Evolutionary conservation across 208 protist genomes (phyloP).

Genomic region (Trypanosoma melophagium): DNA sequence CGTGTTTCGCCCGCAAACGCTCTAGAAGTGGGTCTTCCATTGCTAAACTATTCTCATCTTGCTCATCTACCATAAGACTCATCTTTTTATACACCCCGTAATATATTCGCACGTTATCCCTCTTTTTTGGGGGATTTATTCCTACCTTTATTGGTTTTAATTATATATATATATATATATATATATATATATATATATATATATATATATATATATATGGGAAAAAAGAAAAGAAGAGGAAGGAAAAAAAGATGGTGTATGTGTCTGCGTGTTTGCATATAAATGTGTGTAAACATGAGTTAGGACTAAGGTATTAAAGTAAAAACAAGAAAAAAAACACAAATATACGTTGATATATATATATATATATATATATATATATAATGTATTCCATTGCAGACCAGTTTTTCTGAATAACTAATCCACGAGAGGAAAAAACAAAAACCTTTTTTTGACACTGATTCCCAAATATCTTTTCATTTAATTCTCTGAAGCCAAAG

Average conservation of each 20-base stretch:
- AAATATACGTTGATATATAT: neutral
- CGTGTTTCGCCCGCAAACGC: constrained; percentile 57
- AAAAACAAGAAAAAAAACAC: neutral
- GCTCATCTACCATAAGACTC: neutral
- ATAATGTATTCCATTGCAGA: neutral
- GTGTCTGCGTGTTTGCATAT: too few species aligned
- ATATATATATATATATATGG: neutral
- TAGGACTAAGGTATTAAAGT: too few species aligned
- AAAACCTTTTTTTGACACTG: neutral
- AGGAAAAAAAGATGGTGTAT: too few species aligned
- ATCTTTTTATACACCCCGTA: neutral
- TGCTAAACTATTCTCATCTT: neutral
- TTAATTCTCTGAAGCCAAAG: constrained; percentile 36
- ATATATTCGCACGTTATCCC: neutral
- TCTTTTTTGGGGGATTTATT: too few species aligned
- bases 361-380: neutral
- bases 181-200: constrained; percentile 13
- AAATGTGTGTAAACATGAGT: too few species aligned
- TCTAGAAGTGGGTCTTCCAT: constrained; percentile 36
- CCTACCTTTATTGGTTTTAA: too few species aligned
- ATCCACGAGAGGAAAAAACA: neutral
- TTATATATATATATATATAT: neutral
- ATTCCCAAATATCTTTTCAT: neutral
- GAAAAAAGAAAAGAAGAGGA: constrained; percentile 3
- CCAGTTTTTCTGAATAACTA: neutral